Percentiles rank a stretch among this genome's conserved stretches.
These are phyloP conservation scores for Drosera spatulata DNA, from an alignment of 179 eudicot genomes.

Conservation along the genomic window DNA sequence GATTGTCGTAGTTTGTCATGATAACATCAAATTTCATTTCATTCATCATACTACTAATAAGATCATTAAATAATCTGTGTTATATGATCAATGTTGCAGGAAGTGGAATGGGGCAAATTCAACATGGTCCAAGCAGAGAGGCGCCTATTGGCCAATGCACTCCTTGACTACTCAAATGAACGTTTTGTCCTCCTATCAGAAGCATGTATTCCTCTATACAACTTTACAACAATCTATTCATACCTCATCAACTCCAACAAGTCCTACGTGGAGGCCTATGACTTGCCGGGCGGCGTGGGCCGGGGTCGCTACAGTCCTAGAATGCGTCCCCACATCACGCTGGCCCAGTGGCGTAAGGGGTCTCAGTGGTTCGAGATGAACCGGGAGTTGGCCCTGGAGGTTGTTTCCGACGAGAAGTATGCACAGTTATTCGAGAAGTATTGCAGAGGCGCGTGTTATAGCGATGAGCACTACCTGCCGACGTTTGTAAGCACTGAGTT, in stretches of 20 bases:
- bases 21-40: too few species aligned
- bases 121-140: constrained; percentile 66
- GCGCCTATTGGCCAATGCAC: constrained; percentile 27
- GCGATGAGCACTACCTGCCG: constrained; percentile 51
- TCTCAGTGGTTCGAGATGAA: constrained; percentile 13
- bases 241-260: constrained; percentile 12
- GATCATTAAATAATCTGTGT: too few species aligned
- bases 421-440: constrained; percentile 19
- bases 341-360: constrained; percentile 48
- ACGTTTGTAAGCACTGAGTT: constrained; percentile 22
- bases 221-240: constrained; percentile 50
- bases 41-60: too few species aligned
- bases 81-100: constrained; percentile 19
- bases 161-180: constrained; percentile 28
- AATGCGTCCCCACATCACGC: constrained; percentile 44
- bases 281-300: constrained; percentile 25
- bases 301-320: constrained; percentile 48
- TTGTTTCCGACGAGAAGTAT: constrained; percentile 33
- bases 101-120: constrained; percentile 50
- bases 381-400: constrained; percentile 33
- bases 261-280: constrained; percentile 31
- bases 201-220: constrained; percentile 69
- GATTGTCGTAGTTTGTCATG: too few species aligned
- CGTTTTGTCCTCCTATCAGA: constrained; percentile 65
- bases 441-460: constrained; percentile 19